Evolutionary conservation across 805 yeast species (phyloP), one percentile per base, ranked within the genome.

Genomic region (Wickerhamomyces queroliae): DNA sequence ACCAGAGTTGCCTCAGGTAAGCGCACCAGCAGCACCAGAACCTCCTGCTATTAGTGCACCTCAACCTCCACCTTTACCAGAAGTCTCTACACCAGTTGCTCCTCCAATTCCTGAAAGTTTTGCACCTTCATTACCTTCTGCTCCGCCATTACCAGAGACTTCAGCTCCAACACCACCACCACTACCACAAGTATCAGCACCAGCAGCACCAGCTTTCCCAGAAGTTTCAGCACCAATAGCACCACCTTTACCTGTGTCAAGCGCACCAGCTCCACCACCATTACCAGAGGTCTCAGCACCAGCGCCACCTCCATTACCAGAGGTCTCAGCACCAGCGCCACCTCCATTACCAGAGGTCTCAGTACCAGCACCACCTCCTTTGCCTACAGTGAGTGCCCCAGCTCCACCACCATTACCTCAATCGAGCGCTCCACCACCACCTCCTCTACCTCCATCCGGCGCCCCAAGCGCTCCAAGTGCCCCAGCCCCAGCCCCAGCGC

Each of bases 91-190:
- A 16, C 58, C 61, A 4, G 53, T 63, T 7, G 58, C 69, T 7
- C 64, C 69, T 6, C 56, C 64, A 5, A 54, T 69, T 7, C 65
- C 72, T 10, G 52, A 57, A 12, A 49, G 57, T 12, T 44, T 53
- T 9, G 42, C 52, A 11, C 61, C 61, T 18, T 31, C 49, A 6
- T 44, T 51, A 11, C 61, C 61, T 18, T 31, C 49, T 5, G 44
- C 53, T 9, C 49, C 56, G 16, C 49, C 56, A 2, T 40, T 48
- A 17, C 53, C 53, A 19, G 32, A 42, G 12, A 27, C 41, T 7
- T 42, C 56, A 23, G 44, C 55, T 17, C 51, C 64, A 13, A 56
- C 65, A 7, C 64, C 64, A 13, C 62, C 64, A 11, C 54, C 54
- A 13, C 44, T 58, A 4, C 59, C 61, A 7, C 35, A 49, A n/a